A percentile compares a stretch with the other conserved stretches of the same genome.
Conservation (phyloP, 2,329 filamentous ascomycete species). For the Pseudodiploospora longispora region DNA sequence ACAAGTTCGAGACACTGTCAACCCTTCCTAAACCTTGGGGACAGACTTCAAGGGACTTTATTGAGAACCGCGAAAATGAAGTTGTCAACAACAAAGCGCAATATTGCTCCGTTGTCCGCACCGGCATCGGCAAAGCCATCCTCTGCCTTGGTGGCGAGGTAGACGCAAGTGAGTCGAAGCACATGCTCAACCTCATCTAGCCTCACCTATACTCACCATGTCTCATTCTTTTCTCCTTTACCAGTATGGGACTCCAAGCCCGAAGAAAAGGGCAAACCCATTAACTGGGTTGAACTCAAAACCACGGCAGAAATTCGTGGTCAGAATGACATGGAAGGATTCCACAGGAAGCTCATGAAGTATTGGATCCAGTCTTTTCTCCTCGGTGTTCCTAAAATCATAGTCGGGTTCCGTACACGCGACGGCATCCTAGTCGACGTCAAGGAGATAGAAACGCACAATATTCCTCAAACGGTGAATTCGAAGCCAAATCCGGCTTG, state of each 20-base stretch:
- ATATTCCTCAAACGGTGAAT: conserved; percentile 69
- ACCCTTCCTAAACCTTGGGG: conserved; percentile 70
- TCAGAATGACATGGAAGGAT: conserved; percentile 62
- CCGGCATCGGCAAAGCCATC: conserved; percentile 67
- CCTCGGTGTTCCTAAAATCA: conserved; percentile 82
- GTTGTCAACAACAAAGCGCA: conserved; percentile 84
- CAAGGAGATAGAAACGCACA: conserved; percentile 72
- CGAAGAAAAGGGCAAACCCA: conserved; percentile 51
- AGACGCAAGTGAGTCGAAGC: conserved; percentile 56
- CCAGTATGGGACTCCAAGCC: conserved; percentile 81
- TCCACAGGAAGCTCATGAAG: conserved; percentile 85
- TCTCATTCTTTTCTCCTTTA: not conserved
- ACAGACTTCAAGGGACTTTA: conserved; percentile 63
- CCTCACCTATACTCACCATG: not conserved
- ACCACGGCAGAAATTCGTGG: conserved; percentile 67
- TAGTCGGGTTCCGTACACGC: conserved; percentile 76
- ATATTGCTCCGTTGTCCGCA: conserved; percentile 90
- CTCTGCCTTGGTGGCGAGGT: conserved; percentile 89
- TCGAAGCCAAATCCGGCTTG: conserved; percentile 59
- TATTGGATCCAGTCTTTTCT: conserved; percentile 97
- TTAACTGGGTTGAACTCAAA: conserved; percentile 93
- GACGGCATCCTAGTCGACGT: conserved; percentile 63
- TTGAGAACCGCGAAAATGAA: conserved; percentile 64
- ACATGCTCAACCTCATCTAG: conserved; percentile 2
- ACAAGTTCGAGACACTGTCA: conserved; percentile 89